Evolutionary conservation across 1,284 basidiomycete species (phyloP).

Genomic region (Hemileia vastatrix): DNA sequence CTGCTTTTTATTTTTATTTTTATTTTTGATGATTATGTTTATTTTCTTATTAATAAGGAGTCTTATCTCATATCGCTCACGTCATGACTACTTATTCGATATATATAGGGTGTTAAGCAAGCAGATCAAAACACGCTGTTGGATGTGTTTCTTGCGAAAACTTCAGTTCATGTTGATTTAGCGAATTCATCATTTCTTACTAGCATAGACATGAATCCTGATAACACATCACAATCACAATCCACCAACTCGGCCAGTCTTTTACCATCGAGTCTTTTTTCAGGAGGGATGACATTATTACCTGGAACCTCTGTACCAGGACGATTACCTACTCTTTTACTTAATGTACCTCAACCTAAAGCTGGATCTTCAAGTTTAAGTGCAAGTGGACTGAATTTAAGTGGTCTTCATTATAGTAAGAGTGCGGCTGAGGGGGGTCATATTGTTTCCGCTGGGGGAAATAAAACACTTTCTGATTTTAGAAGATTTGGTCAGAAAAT

Average conservation of each 20-base stretch:
- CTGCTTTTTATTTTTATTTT: background rate
- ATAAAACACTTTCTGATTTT: constrained; percentile 28
- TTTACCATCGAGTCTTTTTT: constrained; percentile 24
- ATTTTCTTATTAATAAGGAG: background rate
- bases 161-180: constrained; percentile 74
- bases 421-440: constrained; percentile 7
- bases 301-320: constrained; percentile 7
- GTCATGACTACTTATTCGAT: background rate
- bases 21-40: constrained; percentile 6
- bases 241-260: constrained; percentile 26
- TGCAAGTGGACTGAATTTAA: constrained; percentile 11
- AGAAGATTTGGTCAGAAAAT: constrained; percentile 31
- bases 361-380: constrained; percentile 1
- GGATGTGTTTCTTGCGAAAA: constrained; percentile 80
- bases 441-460: constrained; percentile 21
- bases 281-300: constrained; percentile 7
- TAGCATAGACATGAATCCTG: constrained; percentile 83
- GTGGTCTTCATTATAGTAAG: constrained; percentile 16
- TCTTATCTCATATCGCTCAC: background rate
- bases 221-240: constrained; percentile 17
- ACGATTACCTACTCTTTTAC: constrained; percentile 18
- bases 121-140: constrained; percentile 75
- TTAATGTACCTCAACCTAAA: constrained; percentile 24
- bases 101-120: constrained; percentile 60
- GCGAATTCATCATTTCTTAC: constrained; percentile 81